Percentiles rank a stretch among this genome's conserved stretches.
phyloP scores from a whole-genome alignment of 2,329 filamentous ascomycete genomes.

The Penicillium sp. region DNA sequence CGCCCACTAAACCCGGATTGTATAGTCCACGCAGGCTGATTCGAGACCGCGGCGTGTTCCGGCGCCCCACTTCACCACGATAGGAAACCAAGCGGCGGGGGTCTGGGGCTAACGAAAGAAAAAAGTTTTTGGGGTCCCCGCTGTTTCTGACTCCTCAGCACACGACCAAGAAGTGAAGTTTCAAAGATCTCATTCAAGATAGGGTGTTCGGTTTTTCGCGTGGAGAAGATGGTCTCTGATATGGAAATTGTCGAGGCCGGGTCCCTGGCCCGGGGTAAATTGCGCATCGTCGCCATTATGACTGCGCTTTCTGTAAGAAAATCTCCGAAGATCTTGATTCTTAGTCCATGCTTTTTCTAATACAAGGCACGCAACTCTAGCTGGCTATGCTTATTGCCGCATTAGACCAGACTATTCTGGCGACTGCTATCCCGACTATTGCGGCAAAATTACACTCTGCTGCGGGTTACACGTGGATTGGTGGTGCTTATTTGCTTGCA shows the following conservation, averaged over 20 bases:
- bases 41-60: background rate
- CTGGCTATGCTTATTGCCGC: constrained; percentile 41
- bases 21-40: background rate
- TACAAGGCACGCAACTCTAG: constrained; percentile 17
- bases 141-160: background rate
- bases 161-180: background rate
- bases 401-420: constrained; percentile 59
- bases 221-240: constrained; percentile 12
- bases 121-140: constrained; percentile 6
- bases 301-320: constrained; percentile 32
- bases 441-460: constrained; percentile 65
- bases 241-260: constrained; percentile 24
- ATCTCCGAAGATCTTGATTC: background rate
- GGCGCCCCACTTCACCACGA: constrained; percentile 6
- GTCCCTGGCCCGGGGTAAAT: constrained; percentile 22
- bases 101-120: background rate
- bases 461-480: constrained; percentile 77
- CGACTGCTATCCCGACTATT: constrained; percentile 65
- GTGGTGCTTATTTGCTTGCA: constrained; percentile 71
- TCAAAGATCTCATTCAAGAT: background rate
- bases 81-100: constrained; percentile 9
- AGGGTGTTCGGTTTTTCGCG: background rate
- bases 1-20: background rate
- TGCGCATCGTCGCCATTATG: constrained; percentile 34
- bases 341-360: background rate